A percentile compares a stretch with the other conserved stretches of the same genome.
phyloP scores from a whole-genome alignment of 1,139 yeast genomes.

The Candida tunisiensis region DNA sequence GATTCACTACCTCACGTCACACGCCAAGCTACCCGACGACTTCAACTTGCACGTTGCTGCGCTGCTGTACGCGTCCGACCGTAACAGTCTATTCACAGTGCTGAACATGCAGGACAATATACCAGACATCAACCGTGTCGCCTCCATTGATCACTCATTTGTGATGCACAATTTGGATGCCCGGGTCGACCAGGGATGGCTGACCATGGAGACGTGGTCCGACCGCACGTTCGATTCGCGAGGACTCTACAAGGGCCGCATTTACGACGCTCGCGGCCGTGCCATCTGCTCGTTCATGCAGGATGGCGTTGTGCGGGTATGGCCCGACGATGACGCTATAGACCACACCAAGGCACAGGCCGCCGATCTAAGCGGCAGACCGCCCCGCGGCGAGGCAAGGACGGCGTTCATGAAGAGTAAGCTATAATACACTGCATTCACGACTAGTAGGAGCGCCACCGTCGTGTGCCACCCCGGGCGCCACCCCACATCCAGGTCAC shows the following conservation, averaged over 20 bases:
- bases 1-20: slow-evolving; percentile 13
- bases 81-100: slow-evolving; percentile 18
- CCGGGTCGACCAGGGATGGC: slow-evolving; percentile 12
- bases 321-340: no score
- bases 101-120: slow-evolving; percentile 12
- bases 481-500: no score
- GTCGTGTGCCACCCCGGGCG: no score
- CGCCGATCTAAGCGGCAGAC: no score
- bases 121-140: slow-evolving; percentile 10
- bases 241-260: slow-evolving; percentile 18
- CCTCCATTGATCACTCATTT: slow-evolving; percentile 18
- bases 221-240: slow-evolving; percentile 14
- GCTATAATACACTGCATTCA: no score
- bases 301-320: slow-evolving; percentile 19
- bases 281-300: slow-evolving; percentile 18
- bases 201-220: slow-evolving; percentile 17
- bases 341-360: no score
- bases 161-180: slow-evolving; percentile 14
- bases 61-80: slow-evolving; percentile 16
- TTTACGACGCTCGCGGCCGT: slow-evolving; percentile 9
- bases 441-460: no score
- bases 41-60: slow-evolving; percentile 16
- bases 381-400: no score
- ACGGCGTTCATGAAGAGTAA: no score
- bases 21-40: slow-evolving; percentile 8